phyloP scores from a whole-genome alignment of 768 basidiomycete genomes.

The Leucosporidium creatinivorum region DNA sequence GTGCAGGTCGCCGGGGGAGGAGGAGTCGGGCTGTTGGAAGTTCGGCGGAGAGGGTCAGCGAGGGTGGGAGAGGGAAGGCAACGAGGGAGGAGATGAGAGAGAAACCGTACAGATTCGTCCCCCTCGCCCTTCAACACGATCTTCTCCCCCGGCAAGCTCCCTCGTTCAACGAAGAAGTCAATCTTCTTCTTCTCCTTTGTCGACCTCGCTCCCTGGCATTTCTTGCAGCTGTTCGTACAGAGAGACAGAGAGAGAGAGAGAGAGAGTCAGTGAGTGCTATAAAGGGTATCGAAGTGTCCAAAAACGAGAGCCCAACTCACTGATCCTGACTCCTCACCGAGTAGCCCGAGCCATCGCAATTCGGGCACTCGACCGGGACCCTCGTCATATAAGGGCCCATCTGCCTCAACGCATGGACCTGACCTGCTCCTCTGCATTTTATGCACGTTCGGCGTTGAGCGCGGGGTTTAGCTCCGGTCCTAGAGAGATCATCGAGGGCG shows the following conservation, averaged over 20 bases:
- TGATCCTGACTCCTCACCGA: slow-evolving; percentile 75
- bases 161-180: slow-evolving; percentile 77
- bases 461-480: slow-evolving; percentile 70
- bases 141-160: slow-evolving; percentile 72
- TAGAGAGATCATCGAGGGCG: slow-evolving; percentile 39
- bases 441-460: slow-evolving; percentile 78
- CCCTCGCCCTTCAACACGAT: slow-evolving; percentile 88
- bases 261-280: too few species aligned
- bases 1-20: slow-evolving; percentile 75
- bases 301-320: slow-evolving; percentile 45
- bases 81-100: slow-evolving; percentile 12
- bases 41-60: not conserved
- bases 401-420: not conserved
- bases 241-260: not conserved
- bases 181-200: slow-evolving; percentile 82
- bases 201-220: slow-evolving; percentile 80
- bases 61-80: slow-evolving; percentile 3
- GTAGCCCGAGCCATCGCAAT: slow-evolving; percentile 57
- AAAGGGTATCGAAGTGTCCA: too few species aligned
- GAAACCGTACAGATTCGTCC: slow-evolving; percentile 64
- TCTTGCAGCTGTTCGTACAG: slow-evolving; percentile 65
- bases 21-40: slow-evolving; percentile 61
- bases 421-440: slow-evolving; percentile 73
- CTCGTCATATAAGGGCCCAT: slow-evolving; percentile 14
- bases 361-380: slow-evolving; percentile 49